Conservation (phyloP, 2,329 filamentous ascomycete genomes). For the Dendrostoma leiphaemia region DNA sequence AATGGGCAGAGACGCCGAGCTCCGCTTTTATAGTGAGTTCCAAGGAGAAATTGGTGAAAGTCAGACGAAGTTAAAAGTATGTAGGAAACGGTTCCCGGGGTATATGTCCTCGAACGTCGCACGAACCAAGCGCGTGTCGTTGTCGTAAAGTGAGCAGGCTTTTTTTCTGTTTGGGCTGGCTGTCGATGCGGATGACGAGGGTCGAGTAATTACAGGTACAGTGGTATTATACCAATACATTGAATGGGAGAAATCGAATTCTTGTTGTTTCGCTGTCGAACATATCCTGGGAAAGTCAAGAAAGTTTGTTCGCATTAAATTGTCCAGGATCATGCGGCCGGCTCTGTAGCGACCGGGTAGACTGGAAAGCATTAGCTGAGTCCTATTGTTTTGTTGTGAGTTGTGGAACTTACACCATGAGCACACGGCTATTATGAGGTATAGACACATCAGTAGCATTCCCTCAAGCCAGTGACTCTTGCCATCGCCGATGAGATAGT, state of each 20-base stretch:
- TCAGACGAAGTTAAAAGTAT: no score
- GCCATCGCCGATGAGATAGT: conserved; percentile 81
- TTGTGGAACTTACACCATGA: conserved; percentile 53
- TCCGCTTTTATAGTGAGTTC: no score
- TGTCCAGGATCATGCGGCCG: not conserved
- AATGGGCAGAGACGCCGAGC: no score
- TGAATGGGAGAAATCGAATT: no score
- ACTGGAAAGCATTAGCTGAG: not conserved
- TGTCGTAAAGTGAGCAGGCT: not conserved
- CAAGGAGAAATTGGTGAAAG: no score
- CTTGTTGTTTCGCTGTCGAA: not conserved
- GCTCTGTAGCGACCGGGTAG: conserved; percentile 6
- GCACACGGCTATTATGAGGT: conserved; percentile 73
- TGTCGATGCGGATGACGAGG: not conserved
- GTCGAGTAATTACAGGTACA: not conserved
- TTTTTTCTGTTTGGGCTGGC: not conserved
- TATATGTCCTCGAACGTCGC: no score
- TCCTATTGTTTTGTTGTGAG: no score
- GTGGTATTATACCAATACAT: not conserved
- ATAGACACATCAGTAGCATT: conserved; percentile 71
- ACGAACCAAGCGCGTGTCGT: no score
- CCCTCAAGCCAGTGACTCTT: conserved; percentile 83
- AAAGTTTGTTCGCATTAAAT: no score
- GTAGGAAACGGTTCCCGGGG: no score
- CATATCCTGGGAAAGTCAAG: no score